Conservation (phyloP, 2,329 filamentous ascomycete species). For the Phialophora macrospora region DNA sequence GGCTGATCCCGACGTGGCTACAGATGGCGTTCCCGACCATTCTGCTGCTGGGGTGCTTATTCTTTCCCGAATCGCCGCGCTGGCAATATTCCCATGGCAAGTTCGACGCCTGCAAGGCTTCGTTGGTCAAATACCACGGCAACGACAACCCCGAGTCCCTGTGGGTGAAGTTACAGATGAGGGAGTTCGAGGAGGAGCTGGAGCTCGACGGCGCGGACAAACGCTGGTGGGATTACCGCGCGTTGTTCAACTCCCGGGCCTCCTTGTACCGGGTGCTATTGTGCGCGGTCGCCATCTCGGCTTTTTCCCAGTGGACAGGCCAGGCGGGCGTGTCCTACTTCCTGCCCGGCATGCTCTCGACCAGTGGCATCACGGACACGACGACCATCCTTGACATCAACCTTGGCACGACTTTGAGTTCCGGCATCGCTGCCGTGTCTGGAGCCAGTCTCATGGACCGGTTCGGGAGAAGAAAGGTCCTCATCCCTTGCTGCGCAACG, state of each 20-base stretch:
- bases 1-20: background rate
- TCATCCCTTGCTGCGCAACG: constrained; percentile 35
- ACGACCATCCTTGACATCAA: constrained; percentile 49
- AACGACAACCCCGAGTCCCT: constrained; percentile 47
- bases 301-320: background rate
- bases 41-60: constrained; percentile 5
- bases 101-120: constrained; percentile 59
- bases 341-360: constrained; percentile 45
- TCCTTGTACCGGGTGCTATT: background rate
- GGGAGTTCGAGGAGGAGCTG: constrained; percentile 35
- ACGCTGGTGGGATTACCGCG: constrained; percentile 9
- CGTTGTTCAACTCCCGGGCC: constrained; percentile 8
- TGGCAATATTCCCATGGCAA: constrained; percentile 53
- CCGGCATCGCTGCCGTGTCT: constrained; percentile 50
- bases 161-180: constrained; percentile 41
- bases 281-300: background rate
- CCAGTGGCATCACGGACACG: constrained; percentile 44
- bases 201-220: constrained; percentile 7
- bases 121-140: constrained; percentile 64
- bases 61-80: constrained; percentile 54
- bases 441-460: constrained; percentile 53
- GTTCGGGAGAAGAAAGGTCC: constrained; percentile 31
- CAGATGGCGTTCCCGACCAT: constrained; percentile 51
- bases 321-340: constrained; percentile 43
- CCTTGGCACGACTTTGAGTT: constrained; percentile 51